Base-by-base conservation (phyloP, 805 yeast genomes). In the Suhomyces kilbournensis region DNA sequence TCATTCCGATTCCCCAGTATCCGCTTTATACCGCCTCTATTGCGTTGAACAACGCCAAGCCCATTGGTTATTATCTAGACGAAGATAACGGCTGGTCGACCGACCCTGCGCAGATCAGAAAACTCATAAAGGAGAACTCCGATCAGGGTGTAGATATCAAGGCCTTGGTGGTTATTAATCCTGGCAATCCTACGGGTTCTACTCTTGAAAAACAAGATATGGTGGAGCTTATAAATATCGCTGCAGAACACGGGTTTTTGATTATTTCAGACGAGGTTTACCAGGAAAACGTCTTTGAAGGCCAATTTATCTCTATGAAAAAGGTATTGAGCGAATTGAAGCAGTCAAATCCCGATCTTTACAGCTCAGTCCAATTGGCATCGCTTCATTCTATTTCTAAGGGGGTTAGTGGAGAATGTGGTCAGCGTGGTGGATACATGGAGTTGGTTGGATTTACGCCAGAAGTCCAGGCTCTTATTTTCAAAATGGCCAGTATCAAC, bases 391-490 rank as follows among this genome's bases (percentile, higher is more conserved):
- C 98, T n/a, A 90, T 96, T 43, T 93, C 98, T 10, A 94, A 94
- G 72, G 99, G 99, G 69, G 90, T 91, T 60, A 81, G 90, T 56
- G 99, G 99, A 56, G 99, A 94, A 73, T 94, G 99, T 79, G 99
- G 99, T 55, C 99, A 94, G 76, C 85, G 99, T 73, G 99, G 98
- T 62, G 99, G 99, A 5, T 94, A 92, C 76, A 88, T 94, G 94
- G 99, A 94, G 71, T 73, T 92, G 7, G 80, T 86, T 9, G 97
- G 97, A 1, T 88, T 94, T 71, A 74, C 79, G 12, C 77, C 76
- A 3, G 91, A 86, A 44, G 85, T 92, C 15, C 73, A 78, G 60
- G 88, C 82, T 28, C 80, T 88, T 51, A 78, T 94, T 49, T 77
- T 87, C 69, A 94, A 94, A 73, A 75, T 96, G 60, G 96, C 96